A percentile compares a stretch with the other conserved stretches of the same genome.
Conservation (phyloP, 805 yeast genomes). For the Vanderwaltozyma verrucispora region DNA sequence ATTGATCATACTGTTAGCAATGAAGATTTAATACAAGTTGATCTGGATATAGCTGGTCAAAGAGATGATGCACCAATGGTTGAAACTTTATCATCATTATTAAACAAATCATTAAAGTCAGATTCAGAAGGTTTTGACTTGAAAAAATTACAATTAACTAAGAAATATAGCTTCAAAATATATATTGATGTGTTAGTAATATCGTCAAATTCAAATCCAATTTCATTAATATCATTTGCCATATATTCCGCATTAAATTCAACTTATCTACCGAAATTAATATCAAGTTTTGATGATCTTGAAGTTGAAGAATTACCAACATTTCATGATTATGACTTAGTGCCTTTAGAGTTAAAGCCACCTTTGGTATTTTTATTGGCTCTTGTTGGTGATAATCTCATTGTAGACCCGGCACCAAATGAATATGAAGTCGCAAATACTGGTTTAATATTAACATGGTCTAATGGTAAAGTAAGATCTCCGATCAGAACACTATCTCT, state of each 20-base stretch:
- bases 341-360: constrained; percentile 41
- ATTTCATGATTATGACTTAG: constrained; percentile 77
- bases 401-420: constrained; percentile 78
- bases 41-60: constrained; percentile 69
- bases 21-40: constrained; percentile 56
- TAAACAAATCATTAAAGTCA: constrained; percentile 28
- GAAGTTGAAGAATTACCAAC: constrained; percentile 83
- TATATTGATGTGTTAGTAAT: constrained; percentile 73
- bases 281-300: constrained; percentile 53
- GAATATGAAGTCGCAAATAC: constrained; percentile 85
- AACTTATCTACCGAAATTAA: constrained; percentile 62
- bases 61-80: constrained; percentile 72
- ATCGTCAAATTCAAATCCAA: constrained; percentile 70
- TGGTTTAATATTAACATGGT: constrained; percentile 68
- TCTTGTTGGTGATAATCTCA: constrained; percentile 51
- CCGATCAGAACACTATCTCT: constrained; percentile 66
- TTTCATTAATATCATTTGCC: constrained; percentile 70
- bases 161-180: constrained; percentile 65
- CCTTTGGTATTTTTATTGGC: constrained; percentile 75
- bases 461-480: constrained; percentile 52
- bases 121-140: constrained; percentile 33
- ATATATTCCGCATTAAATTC: constrained; percentile 72
- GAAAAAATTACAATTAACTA: constrained; percentile 48
- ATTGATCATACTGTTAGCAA: constrained; percentile 38
- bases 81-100: constrained; percentile 48